These are phyloP conservation scores for Gillenia trifoliata DNA, from an alignment of 306 rosid genomes.

Conservation along the genomic window DNA sequence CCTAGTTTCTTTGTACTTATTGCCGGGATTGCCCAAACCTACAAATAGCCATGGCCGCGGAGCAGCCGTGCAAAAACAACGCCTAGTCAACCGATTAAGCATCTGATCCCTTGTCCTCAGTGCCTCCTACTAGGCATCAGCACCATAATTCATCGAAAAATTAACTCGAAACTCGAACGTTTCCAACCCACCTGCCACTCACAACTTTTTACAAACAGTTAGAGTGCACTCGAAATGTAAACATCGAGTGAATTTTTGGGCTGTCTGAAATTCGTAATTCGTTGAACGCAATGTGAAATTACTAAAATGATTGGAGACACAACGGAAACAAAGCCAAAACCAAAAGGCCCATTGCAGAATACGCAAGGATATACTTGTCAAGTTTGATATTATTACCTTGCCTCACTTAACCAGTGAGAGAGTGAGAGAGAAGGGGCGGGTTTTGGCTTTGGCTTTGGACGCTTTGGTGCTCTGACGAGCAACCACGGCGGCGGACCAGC, in stretches of 20 bases:
- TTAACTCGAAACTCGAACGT: neutral
- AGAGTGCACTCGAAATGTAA: neutral
- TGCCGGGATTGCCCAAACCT: constrained; percentile 92
- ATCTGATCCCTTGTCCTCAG: constrained; percentile 14
- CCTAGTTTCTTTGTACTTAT: constrained; percentile 73
- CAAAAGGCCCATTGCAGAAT: neutral
- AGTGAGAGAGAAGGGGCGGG: neutral
- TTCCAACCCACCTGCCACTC: neutral
- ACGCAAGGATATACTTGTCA: neutral
- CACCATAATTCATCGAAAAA: neutral
- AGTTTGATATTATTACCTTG: neutral
- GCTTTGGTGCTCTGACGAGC: neutral
- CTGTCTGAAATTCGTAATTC: neutral
- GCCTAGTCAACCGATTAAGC: constrained; percentile 48
- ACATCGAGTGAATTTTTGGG: too few species aligned
- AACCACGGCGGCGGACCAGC: neutral
- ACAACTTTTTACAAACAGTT: neutral
- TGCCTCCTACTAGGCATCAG: neutral
- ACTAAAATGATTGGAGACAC: neutral
- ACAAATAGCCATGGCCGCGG: constrained; percentile 76
- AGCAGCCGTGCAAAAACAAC: constrained; percentile 41
- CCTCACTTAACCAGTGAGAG: neutral
- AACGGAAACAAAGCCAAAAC: neutral
- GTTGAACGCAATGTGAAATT: neutral
- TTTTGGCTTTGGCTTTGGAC: neutral